A percentile compares a stretch with the other conserved stretches of the same genome.
Conservation (phyloP, 2,329 filamentous ascomycete genomes). For the Onygenales sp. region DNA sequence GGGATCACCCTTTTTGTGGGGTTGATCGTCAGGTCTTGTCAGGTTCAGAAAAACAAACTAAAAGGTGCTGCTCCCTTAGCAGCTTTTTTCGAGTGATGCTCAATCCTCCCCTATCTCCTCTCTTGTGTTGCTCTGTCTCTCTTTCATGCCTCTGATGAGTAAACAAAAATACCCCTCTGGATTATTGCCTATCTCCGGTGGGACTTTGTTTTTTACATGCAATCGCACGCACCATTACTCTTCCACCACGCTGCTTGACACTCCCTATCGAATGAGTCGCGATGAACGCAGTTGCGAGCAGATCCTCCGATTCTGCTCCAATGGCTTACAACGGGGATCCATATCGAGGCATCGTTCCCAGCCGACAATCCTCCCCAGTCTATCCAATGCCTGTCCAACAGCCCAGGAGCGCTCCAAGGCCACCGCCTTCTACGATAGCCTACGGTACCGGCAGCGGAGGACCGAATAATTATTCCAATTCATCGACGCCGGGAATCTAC, state of each 20-base stretch:
- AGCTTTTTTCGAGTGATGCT: background rate
- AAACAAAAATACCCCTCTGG: background rate
- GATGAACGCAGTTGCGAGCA: conserved; percentile 33
- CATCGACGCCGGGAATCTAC: conserved; percentile 29
- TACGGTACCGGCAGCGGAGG: conserved; percentile 1
- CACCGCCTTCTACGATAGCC: conserved; percentile 22
- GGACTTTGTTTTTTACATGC: too few species aligned
- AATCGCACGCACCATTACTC: too few species aligned
- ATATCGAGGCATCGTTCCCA: conserved; percentile 15
- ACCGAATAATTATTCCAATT: conserved; percentile 24
- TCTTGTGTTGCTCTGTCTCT: background rate
- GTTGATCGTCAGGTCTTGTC: conserved; percentile 9
- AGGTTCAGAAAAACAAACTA: background rate
- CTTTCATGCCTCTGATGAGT: background rate
- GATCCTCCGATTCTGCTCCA: conserved; percentile 23
- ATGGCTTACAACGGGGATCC: conserved; percentile 22
- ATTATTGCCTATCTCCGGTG: background rate
- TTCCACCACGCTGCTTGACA: too few species aligned
- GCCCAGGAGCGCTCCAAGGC: conserved; percentile 17
- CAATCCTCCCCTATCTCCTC: background rate
- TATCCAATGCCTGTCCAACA: conserved; percentile 19
- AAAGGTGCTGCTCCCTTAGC: background rate
- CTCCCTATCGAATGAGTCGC: conserved; percentile 11
- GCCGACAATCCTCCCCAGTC: conserved; percentile 14
- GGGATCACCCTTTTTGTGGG: conserved; percentile 6